phyloP scores from a whole-genome alignment of 2,329 filamentous ascomycete species.

The Colletotrichum graminicola region DNA sequence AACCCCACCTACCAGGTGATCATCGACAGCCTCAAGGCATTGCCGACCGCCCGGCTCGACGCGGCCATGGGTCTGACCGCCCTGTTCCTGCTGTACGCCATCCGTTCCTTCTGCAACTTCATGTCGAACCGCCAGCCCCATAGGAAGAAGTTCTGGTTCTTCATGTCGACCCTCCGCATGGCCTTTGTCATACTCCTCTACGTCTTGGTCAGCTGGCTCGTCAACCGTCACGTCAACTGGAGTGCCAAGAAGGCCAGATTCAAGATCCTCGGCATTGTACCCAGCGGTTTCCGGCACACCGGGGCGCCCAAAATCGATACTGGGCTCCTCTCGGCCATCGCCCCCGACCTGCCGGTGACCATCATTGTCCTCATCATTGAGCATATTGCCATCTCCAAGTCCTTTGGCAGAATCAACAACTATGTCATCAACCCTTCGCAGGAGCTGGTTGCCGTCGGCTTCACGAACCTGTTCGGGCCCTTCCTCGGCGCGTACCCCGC shows the following conservation, averaged over 20 bases:
- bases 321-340: constrained; percentile 72
- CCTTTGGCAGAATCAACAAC: constrained; percentile 83
- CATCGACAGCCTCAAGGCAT: constrained; percentile 56
- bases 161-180: constrained; percentile 81
- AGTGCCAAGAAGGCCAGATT: constrained; percentile 67
- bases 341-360: constrained; percentile 75
- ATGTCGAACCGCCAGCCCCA: constrained; percentile 76
- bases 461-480: constrained; percentile 80
- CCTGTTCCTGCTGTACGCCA: constrained; percentile 73
- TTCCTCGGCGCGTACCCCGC: constrained; percentile 72
- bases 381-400: constrained; percentile 87
- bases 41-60: constrained; percentile 67
- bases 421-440: constrained; percentile 85
- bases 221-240: constrained; percentile 69
- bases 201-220: constrained; percentile 80
- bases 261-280: constrained; percentile 75
- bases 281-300: constrained; percentile 79
- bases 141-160: constrained; percentile 79
- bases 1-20: constrained; percentile 60
- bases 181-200: constrained; percentile 86
- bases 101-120: constrained; percentile 71
- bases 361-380: constrained; percentile 86
- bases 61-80: constrained; percentile 80
- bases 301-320: constrained; percentile 72
- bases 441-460: constrained; percentile 82